Conservation (phyloP, 352 stramenopile genomes). For the Thraustochytrium sp. region DNA sequence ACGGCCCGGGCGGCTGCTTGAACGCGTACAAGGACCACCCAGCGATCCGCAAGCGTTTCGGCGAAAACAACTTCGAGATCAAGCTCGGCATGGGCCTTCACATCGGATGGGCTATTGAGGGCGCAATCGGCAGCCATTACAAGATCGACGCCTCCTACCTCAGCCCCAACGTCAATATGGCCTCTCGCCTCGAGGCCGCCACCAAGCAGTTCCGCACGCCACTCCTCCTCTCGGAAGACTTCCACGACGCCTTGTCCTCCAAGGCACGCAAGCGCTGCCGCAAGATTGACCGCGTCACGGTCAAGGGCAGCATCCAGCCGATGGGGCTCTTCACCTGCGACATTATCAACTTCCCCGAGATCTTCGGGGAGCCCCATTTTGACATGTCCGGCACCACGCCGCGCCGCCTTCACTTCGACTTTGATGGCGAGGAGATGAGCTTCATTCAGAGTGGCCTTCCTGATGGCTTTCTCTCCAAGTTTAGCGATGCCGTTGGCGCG, state of each 20-base stretch:
- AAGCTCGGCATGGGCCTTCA: constrained; percentile 93
- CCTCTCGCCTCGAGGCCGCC: constrained; percentile 85
- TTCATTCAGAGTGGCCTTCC: constrained; percentile 70
- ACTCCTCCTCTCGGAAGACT: constrained; percentile 87
- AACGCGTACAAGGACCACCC: constrained; percentile 72
- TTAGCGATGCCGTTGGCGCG: constrained; percentile 77
- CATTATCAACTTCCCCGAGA: constrained; percentile 62
- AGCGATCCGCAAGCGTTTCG: constrained; percentile 70
- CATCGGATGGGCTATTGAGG: constrained; percentile 96
- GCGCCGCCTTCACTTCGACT: constrained; percentile 71
- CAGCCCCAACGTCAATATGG: constrained; percentile 96
- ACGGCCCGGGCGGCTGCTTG: constrained; percentile 59
- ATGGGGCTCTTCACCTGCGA: constrained; percentile 89
- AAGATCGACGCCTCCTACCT: constrained; percentile 98
- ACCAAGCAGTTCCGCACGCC: constrained; percentile 89
- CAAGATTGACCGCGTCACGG: constrained; percentile 88
- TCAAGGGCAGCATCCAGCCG: constrained; percentile 90
- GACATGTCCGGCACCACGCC: constrained; percentile 55
- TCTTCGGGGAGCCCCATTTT: constrained; percentile 50
- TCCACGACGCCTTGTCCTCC: constrained; percentile 83
- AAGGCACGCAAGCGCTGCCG: constrained; percentile 74
- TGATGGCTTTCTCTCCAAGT: constrained; percentile 77
- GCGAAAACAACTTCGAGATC: constrained; percentile 74
- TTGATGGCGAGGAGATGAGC: constrained; percentile 66
- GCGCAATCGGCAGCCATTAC: constrained; percentile 90